Base-by-base conservation (phyloP, 805 yeast species). In the Suhomyces emberorum region DNA sequence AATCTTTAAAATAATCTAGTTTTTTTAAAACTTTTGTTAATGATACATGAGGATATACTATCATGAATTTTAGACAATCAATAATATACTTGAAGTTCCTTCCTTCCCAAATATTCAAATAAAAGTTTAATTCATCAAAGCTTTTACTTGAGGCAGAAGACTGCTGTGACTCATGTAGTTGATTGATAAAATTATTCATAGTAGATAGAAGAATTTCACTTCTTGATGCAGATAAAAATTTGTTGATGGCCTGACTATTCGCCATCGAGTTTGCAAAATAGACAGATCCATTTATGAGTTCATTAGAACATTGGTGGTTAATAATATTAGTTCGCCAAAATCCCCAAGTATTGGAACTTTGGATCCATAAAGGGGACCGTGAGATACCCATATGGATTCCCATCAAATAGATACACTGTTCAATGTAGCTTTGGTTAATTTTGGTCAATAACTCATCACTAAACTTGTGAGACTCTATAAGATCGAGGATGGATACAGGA, bases 31-130 rank as follows among this genome's bases (percentile, higher is more conserved):
- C 29, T 4, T n/a, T 8, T 33, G 32, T 18, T 16, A 54, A 19
- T 14, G 35, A 20, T 2, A 54, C 48, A 41, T 65, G 69, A 1
- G 72, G 72, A 38, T 61, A 64, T 7, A 61, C 41, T 1, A 57
- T 36, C 4, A 49, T 51, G 25, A 50, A 55, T 41, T 62, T 63
- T 42, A 66, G 35, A 5, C 51, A 54, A 7, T 54, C 59, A 3
- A 67, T 42, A 1, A 61, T 34, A 28, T 44, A 43, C 17, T 35
- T 41, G 40, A 43, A 55, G 19, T 47, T 49, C 23, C 41, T 39
- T 0, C 65, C 68, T 16, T 57, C 62, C 69, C 66, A 57, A 11
- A 65, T 52, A 17, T 43, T 44, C 35, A 66, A 53, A 26, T 41
- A 54, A 4, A 55, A 28, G 10, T 51, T 49, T 18, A 64, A 23